phyloP scores from a whole-genome alignment of 805 yeast genomes.

The Ogataea thermomethanolica region DNA sequence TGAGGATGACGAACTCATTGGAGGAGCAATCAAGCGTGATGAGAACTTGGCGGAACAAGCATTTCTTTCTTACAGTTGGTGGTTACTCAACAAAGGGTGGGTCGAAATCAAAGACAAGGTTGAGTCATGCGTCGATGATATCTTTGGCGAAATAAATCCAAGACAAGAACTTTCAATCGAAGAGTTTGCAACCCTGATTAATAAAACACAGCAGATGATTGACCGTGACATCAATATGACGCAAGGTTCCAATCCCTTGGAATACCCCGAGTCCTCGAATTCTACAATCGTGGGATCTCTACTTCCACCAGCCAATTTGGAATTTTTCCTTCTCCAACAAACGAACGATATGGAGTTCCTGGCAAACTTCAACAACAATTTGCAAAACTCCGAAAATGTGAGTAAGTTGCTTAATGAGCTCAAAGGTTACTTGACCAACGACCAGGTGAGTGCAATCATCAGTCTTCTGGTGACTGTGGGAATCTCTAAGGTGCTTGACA shows the following conservation, averaged over 20 bases:
- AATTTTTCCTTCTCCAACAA: constrained; percentile 52
- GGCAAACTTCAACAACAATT: constrained; percentile 25
- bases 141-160: constrained; percentile 65
- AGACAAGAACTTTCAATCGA: constrained; percentile 63
- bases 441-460: constrained; percentile 31
- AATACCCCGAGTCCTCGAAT: constrained; percentile 5
- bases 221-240: constrained; percentile 11
- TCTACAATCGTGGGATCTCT: constrained; percentile 33
- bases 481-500: constrained; percentile 45
- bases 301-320: constrained; percentile 51
- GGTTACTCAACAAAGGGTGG: constrained; percentile 91
- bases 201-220: constrained; percentile 34
- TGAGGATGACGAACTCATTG: constrained; percentile 23
- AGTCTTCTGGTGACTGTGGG: constrained; percentile 41
- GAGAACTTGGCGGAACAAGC: constrained; percentile 69
- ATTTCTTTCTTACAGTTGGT: constrained; percentile 86
- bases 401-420: constrained; percentile 31
- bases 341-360: constrained; percentile 44
- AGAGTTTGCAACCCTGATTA: constrained; percentile 50
- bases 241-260: constrained; percentile 6
- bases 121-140: constrained; percentile 52
- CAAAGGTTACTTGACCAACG: constrained; percentile 27
- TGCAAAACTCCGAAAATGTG: constrained; percentile 26
- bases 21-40: constrained; percentile 20
- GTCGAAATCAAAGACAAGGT: constrained; percentile 49